Evolutionary conservation across 495 filamentous ascomycete species (phyloP), one percentile per base, ranked within the genome.

Genomic region (Podospora sp.): DNA sequence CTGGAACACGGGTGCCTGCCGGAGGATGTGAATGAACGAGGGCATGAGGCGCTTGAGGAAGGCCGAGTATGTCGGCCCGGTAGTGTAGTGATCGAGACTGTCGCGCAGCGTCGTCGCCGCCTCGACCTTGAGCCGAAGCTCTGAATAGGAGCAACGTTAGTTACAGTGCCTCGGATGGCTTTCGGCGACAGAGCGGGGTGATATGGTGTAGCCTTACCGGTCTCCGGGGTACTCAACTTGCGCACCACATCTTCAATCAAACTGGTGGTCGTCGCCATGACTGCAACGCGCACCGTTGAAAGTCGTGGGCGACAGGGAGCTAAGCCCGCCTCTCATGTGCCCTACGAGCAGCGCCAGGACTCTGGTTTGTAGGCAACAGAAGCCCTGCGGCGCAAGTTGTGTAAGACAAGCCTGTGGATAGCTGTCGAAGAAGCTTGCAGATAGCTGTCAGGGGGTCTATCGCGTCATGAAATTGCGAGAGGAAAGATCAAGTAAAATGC

Each of bases 41-140:
- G 96, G 96, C 80, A 97, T 89, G 70, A 98, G 79, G 79, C 91
- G 91, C 69, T 88, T 85, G 66, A 98, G 84, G 74, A 98, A 98
- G 36, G 81, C 78, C 20, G 85, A 80, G 75, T 98, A 98, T 70
- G 81, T 76, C 6, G 77, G 77, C 26, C 83, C 83, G 55, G 77
- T 78, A 14, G 81, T 81, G 72, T 85, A 87, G 62, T 86, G 84
- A 67, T 97, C 94, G 69, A 96, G 90, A 70, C 83, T 91, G 79
- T 97, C 93, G 71, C 94, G 89, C 69, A 97, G 78, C 69, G 94
- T 88, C 64, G 87, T 86, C 51, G 93, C 91, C 63, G 90, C 84
- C 75, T 91, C 90, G 59, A 89, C 85, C 78, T 91, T 91, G 68
- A 88, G 78, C 77, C 91, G 91, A 55, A 89, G 75, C 79, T 96